Base-by-base conservation (phyloP, 257 asterid genomes). In the Penstemon barbatus region DNA sequence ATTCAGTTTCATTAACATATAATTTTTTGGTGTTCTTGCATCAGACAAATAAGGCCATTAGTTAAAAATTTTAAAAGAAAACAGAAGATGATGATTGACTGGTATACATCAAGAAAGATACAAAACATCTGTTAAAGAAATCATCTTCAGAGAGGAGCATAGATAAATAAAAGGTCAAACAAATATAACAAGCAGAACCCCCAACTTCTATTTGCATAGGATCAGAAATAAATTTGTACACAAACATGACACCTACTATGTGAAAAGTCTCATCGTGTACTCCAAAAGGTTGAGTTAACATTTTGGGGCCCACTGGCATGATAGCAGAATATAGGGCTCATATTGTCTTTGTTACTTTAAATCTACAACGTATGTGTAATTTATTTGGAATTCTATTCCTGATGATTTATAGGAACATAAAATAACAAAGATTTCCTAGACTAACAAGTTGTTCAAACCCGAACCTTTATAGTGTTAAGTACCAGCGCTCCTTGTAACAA, bases 1-100 rank as follows among this genome's bases (percentile, higher is more conserved):
- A 59, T 64, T 65, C 67, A 86, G 69, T 77, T 61, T 56, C 45
- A 70, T 65, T 36, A 70, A 44, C 46, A 69, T 51, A 60, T 64
- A 73, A 44, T 45, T 50, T 69, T 63, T 43, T 42, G 5, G n/a
- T 15, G 1, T 49, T 49, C 3, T 9, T 5, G n/a, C 54, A 49
- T 49, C 15, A 6, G 15, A 6, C 11, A 59, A 68, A 41, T 51
- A 63, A 57, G 13, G 63, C 56, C 63, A 18, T 49, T 42, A 42
- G 57, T 57, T 8, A 46, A 66, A 51, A 12, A 49, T 44, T 4
- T 25, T 53, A 18, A 44, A 58, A n/a, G 41, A 45, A 15, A 67
- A 45, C 10, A 50, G 66, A 11, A 54, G 7, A 46, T 65, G 51
- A 37, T 19, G 39, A 19, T 41, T 49, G 19, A 52, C 38, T 64